Base-by-base conservation (phyloP, 805 yeast species). In the Starmerella lactis-condensi region DNA sequence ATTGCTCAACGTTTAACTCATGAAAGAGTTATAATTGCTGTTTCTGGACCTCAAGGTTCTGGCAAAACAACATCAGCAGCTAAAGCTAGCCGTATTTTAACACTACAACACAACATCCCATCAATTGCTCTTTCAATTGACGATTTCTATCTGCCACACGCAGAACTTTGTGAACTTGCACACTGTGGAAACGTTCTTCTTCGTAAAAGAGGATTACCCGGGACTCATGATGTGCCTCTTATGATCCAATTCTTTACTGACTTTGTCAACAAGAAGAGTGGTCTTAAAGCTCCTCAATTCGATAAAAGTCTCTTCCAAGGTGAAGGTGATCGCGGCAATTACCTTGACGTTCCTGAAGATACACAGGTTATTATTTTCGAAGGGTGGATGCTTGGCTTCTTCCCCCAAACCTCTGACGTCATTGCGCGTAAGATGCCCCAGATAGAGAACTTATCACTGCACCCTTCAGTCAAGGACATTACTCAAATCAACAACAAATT, bases 311-410 rank as follows among this genome's bases (percentile, higher is more conserved):
- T 60, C 11, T 65, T 57, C 43, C 30, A 46, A 15, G 96, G 96
- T 0, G 64, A 64, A 33, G 98, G 98, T 4, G 96, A 85, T 52
- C 58, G 96, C 31, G 18, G 29, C 2, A 38, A 32, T 5, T 6
- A 17, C 15, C 12, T 15, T 4, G 20, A 17, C 2, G 22, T 32
- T 4, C 37, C 38, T 4, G 43, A 33, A 6, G 64, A 65, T 2
- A 58, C 69, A 3, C 79, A 76, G 44, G 64, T 82, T 3, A 62
- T 85, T 3, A 51, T 85, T 2, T 60, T 89, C 24, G 98, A 85
- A 54, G 98, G 96, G 4, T 85, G 98, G 98, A 81, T 83, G 56
- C 64, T 70, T 16, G 96, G 96, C 1, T 85, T 70, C 48, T 39
- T 48, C 4, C 60, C 75, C 1, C 41, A 65, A 13, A 40, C 52